Evolutionary conservation across 331 rosid genomes (phyloP).

Genomic region (Cydonia oblonga): DNA sequence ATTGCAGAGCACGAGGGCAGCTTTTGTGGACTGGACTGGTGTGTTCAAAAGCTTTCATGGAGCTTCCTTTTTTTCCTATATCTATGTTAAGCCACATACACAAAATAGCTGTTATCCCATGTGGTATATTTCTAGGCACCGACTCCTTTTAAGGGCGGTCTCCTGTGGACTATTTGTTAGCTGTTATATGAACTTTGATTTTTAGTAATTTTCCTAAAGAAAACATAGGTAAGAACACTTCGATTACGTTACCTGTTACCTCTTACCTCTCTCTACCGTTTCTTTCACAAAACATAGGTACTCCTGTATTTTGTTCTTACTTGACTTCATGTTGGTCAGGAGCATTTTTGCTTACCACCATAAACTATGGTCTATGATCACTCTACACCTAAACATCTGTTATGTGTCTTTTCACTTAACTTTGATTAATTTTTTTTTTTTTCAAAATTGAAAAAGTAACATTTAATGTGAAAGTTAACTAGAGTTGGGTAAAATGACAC

Average conservation of each 20-base stretch:
- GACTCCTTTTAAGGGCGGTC: neutral
- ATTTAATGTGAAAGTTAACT: too few species aligned
- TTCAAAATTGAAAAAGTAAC: too few species aligned
- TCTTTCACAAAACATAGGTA: neutral
- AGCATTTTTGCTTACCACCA: too few species aligned
- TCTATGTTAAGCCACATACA: neutral
- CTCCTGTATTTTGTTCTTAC: neutral
- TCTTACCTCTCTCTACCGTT: neutral
- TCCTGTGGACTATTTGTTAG: neutral
- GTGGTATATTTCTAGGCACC: neutral
- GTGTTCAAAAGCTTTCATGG: neutral
- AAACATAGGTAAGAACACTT: neutral
- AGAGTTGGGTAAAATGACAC: too few species aligned
- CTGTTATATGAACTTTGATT: neutral
- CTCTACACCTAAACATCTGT: too few species aligned
- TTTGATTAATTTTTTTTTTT: too few species aligned
- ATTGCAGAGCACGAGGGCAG: slow-evolving; percentile 1
- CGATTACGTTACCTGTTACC: neutral
- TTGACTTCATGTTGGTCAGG: neutral
- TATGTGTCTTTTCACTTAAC: too few species aligned
- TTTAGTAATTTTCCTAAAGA: too few species aligned
- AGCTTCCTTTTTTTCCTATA: neutral
- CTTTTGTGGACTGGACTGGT: slow-evolving; percentile 7
- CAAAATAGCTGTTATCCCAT: neutral
- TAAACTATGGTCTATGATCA: too few species aligned